Evolutionary conservation across 345 rosid genomes (phyloP).

Genomic region (Aethionema arabicum): DNA sequence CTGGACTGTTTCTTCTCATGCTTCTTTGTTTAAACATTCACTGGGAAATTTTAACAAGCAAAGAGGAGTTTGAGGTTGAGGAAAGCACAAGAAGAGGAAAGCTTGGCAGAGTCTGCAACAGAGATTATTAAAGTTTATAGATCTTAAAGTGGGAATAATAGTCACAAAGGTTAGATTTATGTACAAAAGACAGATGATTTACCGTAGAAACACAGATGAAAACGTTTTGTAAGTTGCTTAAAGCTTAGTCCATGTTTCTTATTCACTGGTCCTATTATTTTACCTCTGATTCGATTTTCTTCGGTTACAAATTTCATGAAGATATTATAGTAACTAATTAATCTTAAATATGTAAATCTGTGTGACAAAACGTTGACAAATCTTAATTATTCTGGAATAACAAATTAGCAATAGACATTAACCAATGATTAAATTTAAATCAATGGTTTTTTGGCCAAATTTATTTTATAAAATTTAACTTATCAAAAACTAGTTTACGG

Average conservation of each 20-base stretch:
- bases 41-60: slow-evolving; percentile 3
- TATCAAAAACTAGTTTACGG: too few relatives aligned
- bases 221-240: not conserved
- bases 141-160: slow-evolving; percentile 3
- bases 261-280: not conserved
- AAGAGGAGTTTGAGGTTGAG: slow-evolving; percentile 13
- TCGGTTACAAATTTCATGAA: too few relatives aligned
- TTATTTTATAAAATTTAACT: too few relatives aligned
- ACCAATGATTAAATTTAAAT: too few relatives aligned
- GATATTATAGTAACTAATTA: too few relatives aligned
- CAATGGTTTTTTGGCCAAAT: too few relatives aligned
- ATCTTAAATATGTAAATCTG: too few relatives aligned
- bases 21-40: not conserved
- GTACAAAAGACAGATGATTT: slow-evolving; percentile 3
- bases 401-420: too few relatives aligned
- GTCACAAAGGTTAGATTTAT: not conserved
- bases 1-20: not conserved
- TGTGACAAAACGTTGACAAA: too few relatives aligned
- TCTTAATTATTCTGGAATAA: too few relatives aligned
- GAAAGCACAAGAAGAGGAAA: slow-evolving; percentile 7
- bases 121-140: not conserved
- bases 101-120: slow-evolving; percentile 3
- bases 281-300: too few relatives aligned
- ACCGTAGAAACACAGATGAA: not conserved
- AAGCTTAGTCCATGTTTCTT: not conserved